Conservation (phyloP, 208 protist species). For the Vickermania spadyakhi region DNA sequence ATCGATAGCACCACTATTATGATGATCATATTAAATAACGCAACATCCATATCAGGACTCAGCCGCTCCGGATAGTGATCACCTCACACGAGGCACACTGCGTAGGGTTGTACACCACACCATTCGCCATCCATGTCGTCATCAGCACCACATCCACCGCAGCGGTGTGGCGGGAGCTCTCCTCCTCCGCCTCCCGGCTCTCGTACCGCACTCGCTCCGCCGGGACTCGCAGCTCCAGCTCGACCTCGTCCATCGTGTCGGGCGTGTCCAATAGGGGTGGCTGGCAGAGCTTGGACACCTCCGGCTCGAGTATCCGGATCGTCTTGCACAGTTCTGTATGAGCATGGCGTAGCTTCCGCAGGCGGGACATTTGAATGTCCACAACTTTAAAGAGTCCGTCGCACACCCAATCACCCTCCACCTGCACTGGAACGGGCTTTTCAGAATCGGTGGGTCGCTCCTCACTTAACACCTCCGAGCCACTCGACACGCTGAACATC, state of each 20-base stretch:
- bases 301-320: background rate
- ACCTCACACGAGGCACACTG: slow-evolving; percentile 25
- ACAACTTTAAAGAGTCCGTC: background rate
- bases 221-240: slow-evolving; percentile 8
- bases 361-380: background rate
- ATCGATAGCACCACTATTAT: background rate
- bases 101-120: slow-evolving; percentile 34
- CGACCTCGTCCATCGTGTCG: slow-evolving; percentile 2
- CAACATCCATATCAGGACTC: slow-evolving; percentile 1
- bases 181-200: background rate
- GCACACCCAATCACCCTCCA: background rate
- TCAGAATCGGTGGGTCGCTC: background rate
- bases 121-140: slow-evolving; percentile 22
- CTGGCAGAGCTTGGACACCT: background rate
- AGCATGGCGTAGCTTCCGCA: background rate
- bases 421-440: background rate
- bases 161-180: background rate
- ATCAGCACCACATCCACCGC: slow-evolving; percentile 19
- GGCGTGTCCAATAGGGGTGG: background rate
- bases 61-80: slow-evolving; percentile 12
- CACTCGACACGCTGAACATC: background rate
- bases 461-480: background rate
- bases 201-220: background rate
- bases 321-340: background rate
- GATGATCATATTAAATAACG: background rate